Percentiles rank a stretch among this genome's conserved stretches.
These are phyloP conservation scores for Takashimella tepidaria DNA, from an alignment of 1,284 basidiomycete species.

Conservation along the genomic window DNA sequence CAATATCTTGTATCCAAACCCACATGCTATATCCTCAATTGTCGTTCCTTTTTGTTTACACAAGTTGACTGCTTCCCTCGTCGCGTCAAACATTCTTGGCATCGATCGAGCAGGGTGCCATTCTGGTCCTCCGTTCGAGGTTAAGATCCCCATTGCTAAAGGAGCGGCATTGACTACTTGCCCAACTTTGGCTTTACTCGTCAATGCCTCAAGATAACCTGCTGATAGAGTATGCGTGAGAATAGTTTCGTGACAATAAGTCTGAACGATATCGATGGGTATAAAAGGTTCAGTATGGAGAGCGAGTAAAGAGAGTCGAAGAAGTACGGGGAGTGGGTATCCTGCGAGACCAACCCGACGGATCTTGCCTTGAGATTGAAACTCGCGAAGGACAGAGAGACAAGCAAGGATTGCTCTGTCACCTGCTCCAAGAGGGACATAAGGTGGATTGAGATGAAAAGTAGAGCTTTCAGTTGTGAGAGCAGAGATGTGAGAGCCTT, in stretches of 20 bases:
- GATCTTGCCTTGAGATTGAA: conserved; percentile 75
- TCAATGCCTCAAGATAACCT: conserved; percentile 59
- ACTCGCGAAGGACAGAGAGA: conserved; percentile 62
- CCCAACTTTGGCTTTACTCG: conserved; percentile 57
- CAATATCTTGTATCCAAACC: conserved; percentile 60
- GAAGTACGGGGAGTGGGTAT: conserved; percentile 81
- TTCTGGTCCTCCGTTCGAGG: conserved; percentile 56
- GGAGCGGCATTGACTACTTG: conserved; percentile 82
- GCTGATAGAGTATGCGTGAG: conserved; percentile 65
- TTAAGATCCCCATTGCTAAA: conserved; percentile 85
- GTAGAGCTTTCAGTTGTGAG: conserved; percentile 37
- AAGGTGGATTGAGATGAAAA: conserved; percentile 13
- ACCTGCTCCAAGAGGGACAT: conserved; percentile 56
- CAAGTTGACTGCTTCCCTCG: conserved; percentile 22
- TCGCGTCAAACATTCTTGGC: conserved; percentile 17
- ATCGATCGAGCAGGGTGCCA: conserved; percentile 74
- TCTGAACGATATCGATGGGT: conserved; percentile 68
- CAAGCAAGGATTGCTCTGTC: conserved; percentile 75
- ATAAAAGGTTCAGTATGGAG: conserved; percentile 57
- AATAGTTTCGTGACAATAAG: conserved; percentile 82
- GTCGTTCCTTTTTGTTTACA: conserved; percentile 35
- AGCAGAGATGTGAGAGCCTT: conserved; percentile 53
- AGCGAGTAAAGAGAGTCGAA: conserved; percentile 75
- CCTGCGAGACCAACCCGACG: conserved; percentile 76
- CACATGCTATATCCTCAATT: conserved; percentile 65